These are phyloP conservation scores for Laetiporus sulphureus DNA, from an alignment of 1,284 basidiomycete genomes.

Conservation along the genomic window DNA sequence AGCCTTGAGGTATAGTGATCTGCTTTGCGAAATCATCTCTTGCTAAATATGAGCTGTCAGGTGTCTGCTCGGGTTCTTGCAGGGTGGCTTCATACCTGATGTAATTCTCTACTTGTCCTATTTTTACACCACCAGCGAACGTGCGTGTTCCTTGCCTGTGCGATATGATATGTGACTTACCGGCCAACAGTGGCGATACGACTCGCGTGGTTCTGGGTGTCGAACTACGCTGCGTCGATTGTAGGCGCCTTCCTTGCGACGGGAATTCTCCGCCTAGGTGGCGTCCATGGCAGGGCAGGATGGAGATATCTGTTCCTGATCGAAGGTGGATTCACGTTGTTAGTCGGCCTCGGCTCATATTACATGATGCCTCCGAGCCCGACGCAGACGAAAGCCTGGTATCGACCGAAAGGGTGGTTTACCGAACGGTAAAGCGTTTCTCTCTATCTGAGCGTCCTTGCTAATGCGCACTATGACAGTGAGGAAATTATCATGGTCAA, in stretches of 20 bases:
- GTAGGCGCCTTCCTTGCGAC: constrained; percentile 57
- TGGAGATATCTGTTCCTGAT: constrained; percentile 53
- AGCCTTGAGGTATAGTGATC: constrained; percentile 24
- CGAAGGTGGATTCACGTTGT: constrained; percentile 48
- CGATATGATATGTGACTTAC: background rate
- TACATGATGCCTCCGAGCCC: constrained; percentile 66
- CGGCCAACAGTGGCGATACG: constrained; percentile 45
- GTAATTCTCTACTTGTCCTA: constrained; percentile 65
- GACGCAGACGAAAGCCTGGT: constrained; percentile 63
- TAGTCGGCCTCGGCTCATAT: constrained; percentile 56
- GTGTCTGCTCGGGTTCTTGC: constrained; percentile 37
- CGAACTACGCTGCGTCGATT: constrained; percentile 44
- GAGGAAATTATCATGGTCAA: constrained; percentile 39
- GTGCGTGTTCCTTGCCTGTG: constrained; percentile 9
- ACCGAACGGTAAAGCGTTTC: constrained; percentile 30
- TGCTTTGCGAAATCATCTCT: constrained; percentile 32
- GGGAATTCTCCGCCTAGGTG: constrained; percentile 57
- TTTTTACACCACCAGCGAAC: constrained; percentile 62
- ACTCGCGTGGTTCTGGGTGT: constrained; percentile 65
- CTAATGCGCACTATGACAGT: constrained; percentile 7
- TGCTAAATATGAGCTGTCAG: constrained; percentile 10
- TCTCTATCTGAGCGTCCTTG: background rate
- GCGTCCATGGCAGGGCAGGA: constrained; percentile 46
- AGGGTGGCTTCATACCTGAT: constrained; percentile 62
- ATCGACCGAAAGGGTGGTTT: constrained; percentile 69